Evolutionary conservation across 2,329 filamentous ascomycete species (phyloP), one percentile per base, ranked within the genome.

Genomic region (Tothia fuscella): DNA sequence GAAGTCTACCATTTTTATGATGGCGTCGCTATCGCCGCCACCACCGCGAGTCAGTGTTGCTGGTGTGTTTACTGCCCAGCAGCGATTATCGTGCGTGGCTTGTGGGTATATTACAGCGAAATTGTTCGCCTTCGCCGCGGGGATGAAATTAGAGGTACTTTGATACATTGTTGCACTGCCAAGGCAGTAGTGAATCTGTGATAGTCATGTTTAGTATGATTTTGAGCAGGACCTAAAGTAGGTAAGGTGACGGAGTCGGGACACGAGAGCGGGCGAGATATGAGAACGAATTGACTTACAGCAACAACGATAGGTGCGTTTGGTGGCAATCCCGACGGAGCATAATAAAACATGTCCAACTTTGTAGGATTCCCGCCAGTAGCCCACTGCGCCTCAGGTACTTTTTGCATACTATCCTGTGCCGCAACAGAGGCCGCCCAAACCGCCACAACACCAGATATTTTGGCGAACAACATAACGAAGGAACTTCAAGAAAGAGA

Each of bases 61-160:
- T n/a, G 59, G 58, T 2, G 66, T 71, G 5, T 68, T 68, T 3
- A 74, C 68, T 41, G 74, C 71, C 70, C 71, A 74, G 57, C 71
- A 75, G 28, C 54, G 53, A 47, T 67, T 65, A 0, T 66, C 65
- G 31, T 42, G 29, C 7, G 30, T 25, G 3, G 64, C 64, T 46
- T 65, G 57, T 2, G 70, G 69, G 53, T 69, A 74, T 47, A 75
- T 68, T 42, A 73, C 66, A 36, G 76, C 72, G 52, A 68, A 74
- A 28, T 70, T 71, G 42, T 73, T 60, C 38, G 59, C 50, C 47
- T 66, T 64, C n/a, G 72, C 70, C 5, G 70, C 55, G 2, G 59
- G 56, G n/a, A 70, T 66, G 51, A 68, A 76, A n/a, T 67, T 65
- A 5, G 68, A 67, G 17, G 60, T 62, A 3, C 51, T 51, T 52